These are phyloP conservation scores for Fusarium sp. DNA, from an alignment of 2,329 filamentous ascomycete species.

Conservation along the genomic window DNA sequence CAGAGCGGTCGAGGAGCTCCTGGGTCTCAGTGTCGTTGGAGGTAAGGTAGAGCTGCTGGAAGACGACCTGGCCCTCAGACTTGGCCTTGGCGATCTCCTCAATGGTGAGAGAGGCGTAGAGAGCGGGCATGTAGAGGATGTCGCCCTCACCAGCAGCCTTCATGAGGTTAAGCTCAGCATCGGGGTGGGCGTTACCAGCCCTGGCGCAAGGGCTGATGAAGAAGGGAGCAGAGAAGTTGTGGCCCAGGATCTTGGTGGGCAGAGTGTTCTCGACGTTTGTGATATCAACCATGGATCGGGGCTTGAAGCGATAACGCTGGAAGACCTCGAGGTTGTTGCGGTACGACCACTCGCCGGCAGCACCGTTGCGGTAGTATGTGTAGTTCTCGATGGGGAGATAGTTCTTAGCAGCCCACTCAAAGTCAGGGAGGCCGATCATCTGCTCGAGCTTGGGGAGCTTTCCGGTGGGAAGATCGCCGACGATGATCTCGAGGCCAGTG, in stretches of 20 bases:
- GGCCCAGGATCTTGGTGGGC: slow-evolving; percentile 59
- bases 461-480: slow-evolving; percentile 48
- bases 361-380: slow-evolving; percentile 67
- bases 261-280: slow-evolving; percentile 53
- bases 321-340: slow-evolving; percentile 66
- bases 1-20: slow-evolving; percentile 44
- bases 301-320: slow-evolving; percentile 57
- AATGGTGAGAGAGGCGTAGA: slow-evolving; percentile 47
- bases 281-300: slow-evolving; percentile 61
- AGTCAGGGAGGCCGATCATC: slow-evolving; percentile 62
- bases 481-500: slow-evolving; percentile 54
- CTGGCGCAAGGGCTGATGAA: slow-evolving; percentile 62
- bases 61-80: slow-evolving; percentile 49
- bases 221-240: slow-evolving; percentile 64
- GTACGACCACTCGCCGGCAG: slow-evolving; percentile 64
- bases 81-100: slow-evolving; percentile 51
- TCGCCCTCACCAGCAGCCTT: slow-evolving; percentile 57
- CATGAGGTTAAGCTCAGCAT: slow-evolving; percentile 60
- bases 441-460: slow-evolving; percentile 54
- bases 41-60: slow-evolving; percentile 48
- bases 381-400: slow-evolving; percentile 58
- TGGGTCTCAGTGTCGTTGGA: slow-evolving; percentile 48
- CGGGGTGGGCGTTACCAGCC: slow-evolving; percentile 54
- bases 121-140: slow-evolving; percentile 60
- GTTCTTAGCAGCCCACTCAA: slow-evolving; percentile 61